A percentile compares a stretch with the other conserved stretches of the same genome.
These are phyloP conservation scores for Spirogloea muscicola DNA, from an alignment of 139 green algal species.

Conservation along the genomic window DNA sequence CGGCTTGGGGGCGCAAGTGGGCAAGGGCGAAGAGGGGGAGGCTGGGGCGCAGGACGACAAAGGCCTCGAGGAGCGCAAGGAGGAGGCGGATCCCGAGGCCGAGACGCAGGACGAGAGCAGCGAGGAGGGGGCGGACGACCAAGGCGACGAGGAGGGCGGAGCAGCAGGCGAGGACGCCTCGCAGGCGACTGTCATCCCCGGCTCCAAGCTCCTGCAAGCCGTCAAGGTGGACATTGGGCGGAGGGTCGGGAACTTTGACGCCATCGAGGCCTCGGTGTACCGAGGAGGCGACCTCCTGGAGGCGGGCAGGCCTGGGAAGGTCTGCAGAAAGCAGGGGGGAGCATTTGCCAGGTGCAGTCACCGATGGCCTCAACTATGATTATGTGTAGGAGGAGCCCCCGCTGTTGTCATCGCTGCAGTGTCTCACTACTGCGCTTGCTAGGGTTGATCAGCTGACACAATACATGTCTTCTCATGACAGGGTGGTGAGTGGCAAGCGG, in stretches of 20 bases:
- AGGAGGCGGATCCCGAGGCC: not conserved
- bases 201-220: not conserved
- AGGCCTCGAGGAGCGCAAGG: not conserved
- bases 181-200: not conserved
- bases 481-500: not conserved
- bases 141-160: not conserved
- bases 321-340: not conserved
- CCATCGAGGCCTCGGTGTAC: too few relatives aligned
- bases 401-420: too few relatives aligned
- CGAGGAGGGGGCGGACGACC: not conserved
- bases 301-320: too few relatives aligned
- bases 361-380: too few relatives aligned
- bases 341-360: conserved; percentile 1
- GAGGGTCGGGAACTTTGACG: not conserved
- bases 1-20: too few relatives aligned
- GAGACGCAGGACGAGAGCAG: not conserved
- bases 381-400: too few relatives aligned
- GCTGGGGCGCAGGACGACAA: not conserved
- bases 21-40: not conserved
- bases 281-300: too few relatives aligned
- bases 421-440: too few relatives aligned
- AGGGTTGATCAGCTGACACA: too few relatives aligned
- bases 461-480: too few relatives aligned
- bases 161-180: not conserved
- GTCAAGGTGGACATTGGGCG: not conserved